These are phyloP conservation scores for Penicillium freii DNA, from an alignment of 2,329 filamentous ascomycete species.

Conservation along the genomic window DNA sequence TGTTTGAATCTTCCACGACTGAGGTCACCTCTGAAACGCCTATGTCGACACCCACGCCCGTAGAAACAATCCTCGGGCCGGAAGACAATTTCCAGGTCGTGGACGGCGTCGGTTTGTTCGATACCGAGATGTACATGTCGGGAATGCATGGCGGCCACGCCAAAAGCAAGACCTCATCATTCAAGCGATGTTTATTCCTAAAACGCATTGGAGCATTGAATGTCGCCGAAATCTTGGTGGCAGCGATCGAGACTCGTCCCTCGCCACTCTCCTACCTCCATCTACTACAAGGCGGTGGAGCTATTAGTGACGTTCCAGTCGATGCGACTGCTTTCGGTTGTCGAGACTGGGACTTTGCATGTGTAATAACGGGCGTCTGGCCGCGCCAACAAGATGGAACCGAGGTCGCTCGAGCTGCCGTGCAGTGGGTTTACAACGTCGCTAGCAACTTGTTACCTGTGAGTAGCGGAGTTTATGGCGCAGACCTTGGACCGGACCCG, in stretches of 20 bases:
- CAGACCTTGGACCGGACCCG: slow-evolving; percentile 63
- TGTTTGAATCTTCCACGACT: slow-evolving; percentile 44
- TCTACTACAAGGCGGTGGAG: slow-evolving; percentile 60
- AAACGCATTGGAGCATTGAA: slow-evolving; percentile 44
- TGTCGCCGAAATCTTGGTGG: slow-evolving; percentile 41
- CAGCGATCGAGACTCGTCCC: slow-evolving; percentile 51
- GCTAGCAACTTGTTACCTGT: slow-evolving; percentile 49
- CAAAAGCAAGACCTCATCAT: slow-evolving; percentile 60
- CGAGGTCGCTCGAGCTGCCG: slow-evolving; percentile 36
- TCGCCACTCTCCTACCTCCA: slow-evolving; percentile 60
- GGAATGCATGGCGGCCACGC: slow-evolving; percentile 59
- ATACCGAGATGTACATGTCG: slow-evolving; percentile 61
- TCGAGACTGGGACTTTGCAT: slow-evolving; percentile 64
- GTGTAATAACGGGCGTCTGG: slow-evolving; percentile 64
- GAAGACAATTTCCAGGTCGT: slow-evolving; percentile 38
- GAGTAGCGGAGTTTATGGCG: slow-evolving; percentile 55
- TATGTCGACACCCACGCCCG: background rate
- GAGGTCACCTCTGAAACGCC: background rate
- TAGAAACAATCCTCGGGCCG: slow-evolving; percentile 33
- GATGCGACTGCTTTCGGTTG: slow-evolving; percentile 60
- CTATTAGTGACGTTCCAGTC: slow-evolving; percentile 45
- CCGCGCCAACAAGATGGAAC: slow-evolving; percentile 46
- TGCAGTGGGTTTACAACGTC: slow-evolving; percentile 59
- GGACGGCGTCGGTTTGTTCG: slow-evolving; percentile 54
- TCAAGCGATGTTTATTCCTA: slow-evolving; percentile 64